phyloP scores from a whole-genome alignment of 129 eudicot genomes.

The Kitagawia praeruptora region DNA sequence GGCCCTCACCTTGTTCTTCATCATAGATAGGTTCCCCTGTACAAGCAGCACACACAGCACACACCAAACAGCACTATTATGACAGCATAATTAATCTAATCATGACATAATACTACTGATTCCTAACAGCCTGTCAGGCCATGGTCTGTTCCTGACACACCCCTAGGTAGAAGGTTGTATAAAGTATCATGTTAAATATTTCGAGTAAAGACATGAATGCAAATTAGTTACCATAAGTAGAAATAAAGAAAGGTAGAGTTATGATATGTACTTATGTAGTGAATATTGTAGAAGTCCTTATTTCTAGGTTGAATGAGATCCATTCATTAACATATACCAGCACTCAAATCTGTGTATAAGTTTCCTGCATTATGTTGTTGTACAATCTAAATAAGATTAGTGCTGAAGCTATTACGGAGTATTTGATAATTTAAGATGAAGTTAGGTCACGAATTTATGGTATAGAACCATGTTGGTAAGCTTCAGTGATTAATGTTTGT shows the following conservation, averaged over 20 bases:
- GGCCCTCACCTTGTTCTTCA: too few species aligned
- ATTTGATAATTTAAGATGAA: neutral
- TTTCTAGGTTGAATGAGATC: neutral
- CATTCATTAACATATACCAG: too few species aligned
- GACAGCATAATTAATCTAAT: too few species aligned
- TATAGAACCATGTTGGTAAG: neutral
- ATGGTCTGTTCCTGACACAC: too few species aligned
- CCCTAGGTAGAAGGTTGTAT: neutral
- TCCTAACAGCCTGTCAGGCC: too few species aligned
- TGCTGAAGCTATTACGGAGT: neutral
- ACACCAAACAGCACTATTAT: too few species aligned
- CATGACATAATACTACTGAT: too few species aligned
- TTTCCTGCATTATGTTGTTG: neutral
- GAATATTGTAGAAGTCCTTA: neutral
- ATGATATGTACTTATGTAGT: neutral
- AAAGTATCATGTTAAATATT: neutral
- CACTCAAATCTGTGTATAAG: neutral
- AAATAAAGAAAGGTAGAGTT: neutral
- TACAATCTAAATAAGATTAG: neutral
- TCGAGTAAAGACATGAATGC: too few species aligned
- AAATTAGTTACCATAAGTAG: neutral
- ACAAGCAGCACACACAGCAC: too few species aligned
- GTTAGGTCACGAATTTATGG: neutral
- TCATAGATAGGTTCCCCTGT: too few species aligned
- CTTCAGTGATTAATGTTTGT: neutral